These are phyloP conservation scores for Camelina sativa DNA, from an alignment of 345 rosid species.

Conservation along the genomic window DNA sequence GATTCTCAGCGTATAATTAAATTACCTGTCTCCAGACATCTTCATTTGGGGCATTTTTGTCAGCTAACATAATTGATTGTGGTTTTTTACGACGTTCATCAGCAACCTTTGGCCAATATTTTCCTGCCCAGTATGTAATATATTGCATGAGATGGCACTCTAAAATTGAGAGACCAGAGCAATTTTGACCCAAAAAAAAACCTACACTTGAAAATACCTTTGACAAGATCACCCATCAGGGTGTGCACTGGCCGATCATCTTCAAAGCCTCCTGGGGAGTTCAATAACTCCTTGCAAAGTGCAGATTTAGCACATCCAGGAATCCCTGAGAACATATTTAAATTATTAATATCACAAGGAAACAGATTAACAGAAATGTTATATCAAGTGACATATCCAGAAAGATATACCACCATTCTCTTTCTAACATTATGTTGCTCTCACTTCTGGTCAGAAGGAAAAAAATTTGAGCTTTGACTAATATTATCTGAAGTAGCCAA, in stretches of 20 bases:
- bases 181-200: conserved; percentile 6
- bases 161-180: conserved; percentile 19
- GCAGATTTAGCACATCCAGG: conserved; percentile 99
- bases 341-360: conserved; percentile 14
- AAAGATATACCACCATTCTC: neutral
- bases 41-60: conserved; percentile 99
- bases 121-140: conserved; percentile 53
- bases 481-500: neutral
- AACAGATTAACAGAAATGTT: neutral
- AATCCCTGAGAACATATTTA: conserved; percentile 61
- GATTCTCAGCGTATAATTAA: conserved; percentile 20
- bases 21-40: conserved; percentile 98
- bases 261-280: conserved; percentile 71
- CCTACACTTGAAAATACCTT: conserved; percentile 57
- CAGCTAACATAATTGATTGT: conserved; percentile 89
- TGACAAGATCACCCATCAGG: conserved; percentile 96
- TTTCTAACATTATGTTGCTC: neutral
- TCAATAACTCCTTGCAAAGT: conserved; percentile 84
- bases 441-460: conserved; percentile 17
- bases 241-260: conserved; percentile 81
- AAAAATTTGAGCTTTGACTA: neutral
- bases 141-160: conserved; percentile 23
- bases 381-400: conserved; percentile 10
- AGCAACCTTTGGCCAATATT: conserved; percentile 87
- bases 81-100: conserved; percentile 74